Evolutionary conservation across 2,329 filamentous ascomycete species (phyloP), one percentile per base, ranked within the genome.

Genomic region (Aureobasidium sp.): DNA sequence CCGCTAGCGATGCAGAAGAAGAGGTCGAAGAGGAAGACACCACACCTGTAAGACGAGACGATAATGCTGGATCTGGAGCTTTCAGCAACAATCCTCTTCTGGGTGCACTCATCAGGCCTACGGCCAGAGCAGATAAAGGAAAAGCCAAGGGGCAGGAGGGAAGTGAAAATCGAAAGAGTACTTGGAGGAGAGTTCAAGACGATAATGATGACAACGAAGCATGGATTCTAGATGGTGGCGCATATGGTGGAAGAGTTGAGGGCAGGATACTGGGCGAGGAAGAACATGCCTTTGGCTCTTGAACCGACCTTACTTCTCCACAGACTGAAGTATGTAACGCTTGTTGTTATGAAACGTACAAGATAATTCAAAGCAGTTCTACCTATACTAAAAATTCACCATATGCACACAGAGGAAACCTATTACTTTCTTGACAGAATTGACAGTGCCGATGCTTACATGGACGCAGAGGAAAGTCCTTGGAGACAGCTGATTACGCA

Each of bases 21-120:
- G 77, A 78, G 5, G 75, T 78, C 0, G 74, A 76, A 0, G 71
- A 74, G 13, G 68, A 70, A 1, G 57, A 62, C 37, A 56, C 67
- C 5, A 61, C 76, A 64, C 70, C 67, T 72, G 67, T 73, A 64
- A 69, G 69, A 62, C 66, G 67, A 44, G 66, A 66, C 36, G 66
- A 32, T 50, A 50, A 48, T 58, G 15, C 68, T 41, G 65, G 48
- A 59, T 69, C 70, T 13, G 78, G 86, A 1, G 83, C 83, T 2
- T 90, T 89, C 68, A 87, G 85, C 67, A 80, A 77, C 62, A 91
- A 91, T 65, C 88, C 88, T 1, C 72, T 90, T 34, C 74, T 90
- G 13, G 83, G 83, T 2, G 80, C 81, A 0, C 69, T 90, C 65
- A 87, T 91, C 66, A 80, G 83, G 66, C 88, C 88, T 0, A 82